Base-by-base conservation (phyloP, 2,329 filamentous ascomycete genomes). In the Diaporthe nobilis region DNA sequence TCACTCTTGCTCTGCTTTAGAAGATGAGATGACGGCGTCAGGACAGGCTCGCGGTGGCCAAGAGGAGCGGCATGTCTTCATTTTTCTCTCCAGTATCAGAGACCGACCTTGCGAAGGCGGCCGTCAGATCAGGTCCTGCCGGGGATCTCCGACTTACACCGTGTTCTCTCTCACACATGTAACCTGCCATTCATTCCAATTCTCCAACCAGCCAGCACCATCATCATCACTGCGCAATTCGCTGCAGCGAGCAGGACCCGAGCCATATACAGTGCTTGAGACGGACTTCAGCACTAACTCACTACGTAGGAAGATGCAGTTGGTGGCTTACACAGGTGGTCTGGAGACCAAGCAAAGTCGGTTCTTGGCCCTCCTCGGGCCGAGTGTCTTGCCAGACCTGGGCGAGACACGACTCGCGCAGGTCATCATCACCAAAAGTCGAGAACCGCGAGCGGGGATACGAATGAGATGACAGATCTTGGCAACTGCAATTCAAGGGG, bases 141-240 rank as follows among this genome's bases (percentile, higher is more conserved):
- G 76, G 75, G 51, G 76, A 77, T 28, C 51, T 76, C 76, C 72
- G 74, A 76, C 67, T 70, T 65, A 70, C 39, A 75, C 28, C 22
- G 44, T 63, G 25, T 53, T 44, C 60, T n/a, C n/a, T 61, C 57
- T 57, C 72, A 68, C 65, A 49, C 25, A 51, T 75, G 67, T 61
- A 75, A 75, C 73, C 61, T 77, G 60, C 60, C 68, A 75, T 73
- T 37, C 44, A 63, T 55, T 57, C 58, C 71, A 47, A 22, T 34
- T 72, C 39, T 42, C 28, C 44, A 55, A 42, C 15, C 47, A 70
- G 49, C 34, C 13, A 44, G 60, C 71, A 31, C n/a, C 47, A 65
- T 31, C 37, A 65, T 57, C 25, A 25, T 60, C 39, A 73, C 20
- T 20, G 28, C 39, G 37, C 42, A 57, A 57, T 55, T 47, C 20